phyloP scores from a whole-genome alignment of 768 basidiomycete genomes.

The Pulveroboletus sp. region DNA sequence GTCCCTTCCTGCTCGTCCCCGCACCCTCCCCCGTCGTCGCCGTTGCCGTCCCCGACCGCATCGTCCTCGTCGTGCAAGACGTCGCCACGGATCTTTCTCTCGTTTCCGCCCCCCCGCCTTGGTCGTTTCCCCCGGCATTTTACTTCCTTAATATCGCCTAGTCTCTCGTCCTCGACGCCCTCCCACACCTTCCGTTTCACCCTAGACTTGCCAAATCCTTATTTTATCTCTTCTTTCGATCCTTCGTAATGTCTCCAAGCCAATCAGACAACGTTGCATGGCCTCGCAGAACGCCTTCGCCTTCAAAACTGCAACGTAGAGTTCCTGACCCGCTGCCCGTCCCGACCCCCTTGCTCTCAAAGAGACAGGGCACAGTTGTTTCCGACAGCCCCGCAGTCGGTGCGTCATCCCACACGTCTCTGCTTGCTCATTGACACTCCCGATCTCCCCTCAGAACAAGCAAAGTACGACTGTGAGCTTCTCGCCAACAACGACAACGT shows the following conservation, averaged over 20 bases:
- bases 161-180: conserved; percentile 21
- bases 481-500: conserved; percentile 66
- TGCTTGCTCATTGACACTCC: conserved; percentile 8
- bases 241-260: conserved; percentile 36
- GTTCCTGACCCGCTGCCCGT: conserved; percentile 31
- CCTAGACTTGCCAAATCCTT: too few species aligned
- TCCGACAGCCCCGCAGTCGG: conserved; percentile 25
- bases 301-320: conserved; percentile 24
- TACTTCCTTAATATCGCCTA: conserved; percentile 27
- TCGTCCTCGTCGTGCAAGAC: conserved; percentile 24
- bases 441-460: conserved; percentile 29
- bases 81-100: conserved; percentile 13
- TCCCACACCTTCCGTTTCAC: too few species aligned
- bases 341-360: conserved; percentile 6
- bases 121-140: conserved; percentile 8
- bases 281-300: conserved; percentile 42
- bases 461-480: conserved; percentile 49
- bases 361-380: conserved; percentile 26
- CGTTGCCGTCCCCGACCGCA: conserved; percentile 19
- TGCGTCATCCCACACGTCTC: conserved; percentile 18
- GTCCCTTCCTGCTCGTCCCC: conserved; percentile 29
- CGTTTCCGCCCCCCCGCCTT: conserved; percentile 32
- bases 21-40: conserved; percentile 23
- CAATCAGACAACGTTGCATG: conserved; percentile 37
- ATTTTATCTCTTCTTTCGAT: conserved; percentile 23